Conservation (phyloP, 495 filamentous ascomycete species). For the Entonaema liquescens region DNA sequence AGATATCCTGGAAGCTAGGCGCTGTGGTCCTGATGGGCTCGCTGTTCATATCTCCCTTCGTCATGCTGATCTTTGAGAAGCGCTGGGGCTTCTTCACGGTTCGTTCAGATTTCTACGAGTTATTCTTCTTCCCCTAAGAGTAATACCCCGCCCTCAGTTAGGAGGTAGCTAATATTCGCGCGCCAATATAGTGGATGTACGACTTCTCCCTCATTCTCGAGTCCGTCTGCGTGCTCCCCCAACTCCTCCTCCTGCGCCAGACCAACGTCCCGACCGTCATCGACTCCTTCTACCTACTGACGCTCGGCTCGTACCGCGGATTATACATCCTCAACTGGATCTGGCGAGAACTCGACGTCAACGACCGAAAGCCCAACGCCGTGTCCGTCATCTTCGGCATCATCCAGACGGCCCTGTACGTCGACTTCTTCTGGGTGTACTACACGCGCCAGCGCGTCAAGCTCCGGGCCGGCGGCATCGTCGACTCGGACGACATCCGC, state of each 20-base stretch:
- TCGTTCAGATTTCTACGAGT: constrained; percentile 1
- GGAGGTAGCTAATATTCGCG: background rate
- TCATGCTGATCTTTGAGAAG: constrained; percentile 67
- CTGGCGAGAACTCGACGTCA: constrained; percentile 64
- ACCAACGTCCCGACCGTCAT: constrained; percentile 96
- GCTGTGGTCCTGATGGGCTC: constrained; percentile 68
- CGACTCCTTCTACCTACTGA: constrained; percentile 90
- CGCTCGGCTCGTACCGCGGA: constrained; percentile 87
- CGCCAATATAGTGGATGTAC: constrained; percentile 69
- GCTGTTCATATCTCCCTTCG: constrained; percentile 68
- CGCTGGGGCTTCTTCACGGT: constrained; percentile 65
- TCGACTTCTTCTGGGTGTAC: constrained; percentile 98
- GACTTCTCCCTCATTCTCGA: constrained; percentile 91
- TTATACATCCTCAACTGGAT: constrained; percentile 97
- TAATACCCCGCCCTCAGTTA: background rate
- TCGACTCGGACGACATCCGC: constrained; percentile 90
- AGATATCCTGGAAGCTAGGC: constrained; percentile 90
- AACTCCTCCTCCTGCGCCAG: constrained; percentile 89
- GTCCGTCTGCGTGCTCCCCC: constrained; percentile 88
- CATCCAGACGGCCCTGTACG: constrained; percentile 88
- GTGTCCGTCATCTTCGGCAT: constrained; percentile 84
- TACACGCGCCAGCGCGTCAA: constrained; percentile 93
- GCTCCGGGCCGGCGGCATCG: constrained; percentile 86
- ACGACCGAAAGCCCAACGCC: constrained; percentile 69
- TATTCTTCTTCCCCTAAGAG: background rate